Evolutionary conservation across 202 grass and related monocot genomes (phyloP).

Genomic region (Panicum hallii): DNA sequence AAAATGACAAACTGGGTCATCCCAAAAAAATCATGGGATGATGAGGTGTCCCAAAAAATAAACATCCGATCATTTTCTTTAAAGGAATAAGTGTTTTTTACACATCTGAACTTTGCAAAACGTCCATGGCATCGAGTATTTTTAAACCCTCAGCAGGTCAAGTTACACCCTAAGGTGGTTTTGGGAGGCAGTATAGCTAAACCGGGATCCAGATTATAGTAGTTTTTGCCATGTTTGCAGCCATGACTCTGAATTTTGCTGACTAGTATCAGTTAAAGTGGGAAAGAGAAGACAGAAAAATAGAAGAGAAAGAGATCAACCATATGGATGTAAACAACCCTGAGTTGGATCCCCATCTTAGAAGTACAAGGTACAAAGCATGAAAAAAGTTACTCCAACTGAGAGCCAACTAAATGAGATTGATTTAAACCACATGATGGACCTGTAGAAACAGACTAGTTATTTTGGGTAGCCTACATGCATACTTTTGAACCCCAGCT

Average conservation of each 20-base stretch:
- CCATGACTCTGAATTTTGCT: neutral
- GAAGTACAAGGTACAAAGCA: neutral
- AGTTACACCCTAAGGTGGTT: neutral
- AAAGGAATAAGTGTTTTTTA: neutral
- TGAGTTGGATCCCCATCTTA: neutral
- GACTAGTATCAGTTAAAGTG: neutral
- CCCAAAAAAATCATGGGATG: neutral
- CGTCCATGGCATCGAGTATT: neutral
- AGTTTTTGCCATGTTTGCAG: neutral
- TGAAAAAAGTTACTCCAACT: neutral
- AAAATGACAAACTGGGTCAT: neutral
- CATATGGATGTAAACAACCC: neutral
- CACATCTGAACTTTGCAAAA: neutral
- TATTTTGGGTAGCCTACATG: neutral
- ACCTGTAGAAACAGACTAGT: neutral
- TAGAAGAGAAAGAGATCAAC: neutral
- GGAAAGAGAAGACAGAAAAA: neutral
- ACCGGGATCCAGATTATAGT: neutral
- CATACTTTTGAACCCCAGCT: slow-evolving; percentile 12
- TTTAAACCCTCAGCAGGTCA: neutral
- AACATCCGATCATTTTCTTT: neutral
- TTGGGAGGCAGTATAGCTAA: neutral
- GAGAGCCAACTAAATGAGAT: neutral
- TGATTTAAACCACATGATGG: neutral
- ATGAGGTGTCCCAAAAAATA: neutral